Base-by-base conservation (phyloP, 352 stramenopile species). In the Globisporangium cylindrosporum region DNA sequence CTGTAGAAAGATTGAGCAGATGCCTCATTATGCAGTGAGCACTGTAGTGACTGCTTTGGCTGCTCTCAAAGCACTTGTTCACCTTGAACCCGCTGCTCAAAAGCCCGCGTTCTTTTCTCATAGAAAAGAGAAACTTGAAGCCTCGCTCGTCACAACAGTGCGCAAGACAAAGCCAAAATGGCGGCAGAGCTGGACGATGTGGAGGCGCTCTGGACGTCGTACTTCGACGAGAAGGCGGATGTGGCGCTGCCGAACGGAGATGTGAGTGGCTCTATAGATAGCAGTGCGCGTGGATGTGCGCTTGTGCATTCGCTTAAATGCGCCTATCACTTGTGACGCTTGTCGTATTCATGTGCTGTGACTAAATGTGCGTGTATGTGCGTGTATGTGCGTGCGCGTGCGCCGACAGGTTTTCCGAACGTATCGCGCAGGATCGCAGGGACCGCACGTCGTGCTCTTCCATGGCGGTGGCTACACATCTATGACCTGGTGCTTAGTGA, bases 401-500 rank as follows among this genome's bases (percentile, higher is more conserved):
- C 14, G 15, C 66, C 15, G 8, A 10, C 55, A 97, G 90, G 78
- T 82, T 38, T 97, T 96, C 69, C 78, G 86, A 32, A 84, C 89
- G 59, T 97, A 96, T 71, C 73, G 73, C 43, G 83, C 87, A 41
- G 90, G 90, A 27, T 80, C 71, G 15, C 54, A 80, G 43, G 88
- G 88, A 9, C 86, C 88, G 20, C 79, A 92, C 58, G 70, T 96
- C 29, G 82, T 97, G 56, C 73, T 95, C 63, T 75, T 97, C 53
- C 90, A 97, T 66, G 90, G 90, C 48, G 88, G 84, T 22, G 90
- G 90, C 63, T 93, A 94, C 74, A 92, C 86, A 25, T 92, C 84
- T 59, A 91, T 97, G 78, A 95, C 88, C 59, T 97, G 89, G 85
- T 88, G 84, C 64, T 75, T 94, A 20, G 78, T 89, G 43, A 81